Conservation (phyloP, 1,139 yeast genomes). For the Kurtzmaniella quercitrusa region DNA sequence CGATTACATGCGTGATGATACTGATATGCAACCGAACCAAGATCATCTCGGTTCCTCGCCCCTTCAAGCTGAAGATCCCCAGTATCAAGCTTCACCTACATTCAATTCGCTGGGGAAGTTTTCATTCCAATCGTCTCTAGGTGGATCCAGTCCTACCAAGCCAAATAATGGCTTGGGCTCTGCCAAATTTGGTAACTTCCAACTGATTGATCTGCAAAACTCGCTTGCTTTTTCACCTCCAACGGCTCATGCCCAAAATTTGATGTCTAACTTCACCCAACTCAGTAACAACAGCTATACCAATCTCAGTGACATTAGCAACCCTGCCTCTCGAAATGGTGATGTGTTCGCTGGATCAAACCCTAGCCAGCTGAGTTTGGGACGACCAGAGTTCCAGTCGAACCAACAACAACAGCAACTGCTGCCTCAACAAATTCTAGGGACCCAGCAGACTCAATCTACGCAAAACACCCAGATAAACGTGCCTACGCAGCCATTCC, state of each 20-base stretch:
- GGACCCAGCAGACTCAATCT: too few species aligned
- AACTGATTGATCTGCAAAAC: conserved; percentile 34
- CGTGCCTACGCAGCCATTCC: too few species aligned
- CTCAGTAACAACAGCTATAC: conserved; percentile 39
- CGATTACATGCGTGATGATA: conserved; percentile 1
- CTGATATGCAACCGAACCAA: conserved; percentile 6
- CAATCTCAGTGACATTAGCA: conserved; percentile 34
- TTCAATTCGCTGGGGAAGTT: conserved; percentile 12
- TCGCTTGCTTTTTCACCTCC: conserved; percentile 41
- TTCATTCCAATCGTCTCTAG: conserved; percentile 6
- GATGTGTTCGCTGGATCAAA: conserved; percentile 3
- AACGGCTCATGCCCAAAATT: conserved; percentile 10
- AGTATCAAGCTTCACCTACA: conserved; percentile 23
- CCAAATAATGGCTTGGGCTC: not conserved
- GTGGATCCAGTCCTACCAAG: conserved; percentile 6
- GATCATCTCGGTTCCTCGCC: conserved; percentile 10
- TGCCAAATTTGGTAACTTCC: conserved; percentile 21
- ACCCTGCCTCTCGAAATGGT: conserved; percentile 15
- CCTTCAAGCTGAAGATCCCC: conserved; percentile 5
- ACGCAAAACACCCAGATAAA: too few species aligned
- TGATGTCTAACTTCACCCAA: conserved; percentile 32
- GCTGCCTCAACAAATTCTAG: too few species aligned
- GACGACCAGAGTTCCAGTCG: conserved; percentile 5
- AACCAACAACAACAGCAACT: conserved; percentile 8
- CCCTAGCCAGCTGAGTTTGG: conserved; percentile 7